phyloP scores from a whole-genome alignment of 2,329 filamentous ascomycete species.

The Botrytis cinerea region DNA sequence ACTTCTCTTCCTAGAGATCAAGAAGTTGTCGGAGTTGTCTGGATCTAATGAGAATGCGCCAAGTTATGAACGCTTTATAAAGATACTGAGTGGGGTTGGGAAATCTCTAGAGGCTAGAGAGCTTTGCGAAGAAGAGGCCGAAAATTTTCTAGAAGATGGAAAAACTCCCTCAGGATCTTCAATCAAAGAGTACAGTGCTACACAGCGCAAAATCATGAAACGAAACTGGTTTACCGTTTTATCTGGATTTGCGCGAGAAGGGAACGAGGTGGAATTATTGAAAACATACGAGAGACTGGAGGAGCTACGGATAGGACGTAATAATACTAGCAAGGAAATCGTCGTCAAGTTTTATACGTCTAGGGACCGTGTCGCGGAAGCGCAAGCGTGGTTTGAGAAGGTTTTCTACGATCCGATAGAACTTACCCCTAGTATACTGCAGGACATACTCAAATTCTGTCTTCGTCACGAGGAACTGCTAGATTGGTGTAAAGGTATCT shows the following conservation, averaged over 20 bases:
- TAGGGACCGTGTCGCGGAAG: constrained; percentile 58
- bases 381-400: constrained; percentile 67
- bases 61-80: constrained; percentile 12
- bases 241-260: constrained; percentile 62
- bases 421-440: constrained; percentile 42
- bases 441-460: constrained; percentile 61
- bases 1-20: constrained; percentile 32
- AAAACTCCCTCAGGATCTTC: background rate
- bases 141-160: background rate
- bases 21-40: constrained; percentile 15
- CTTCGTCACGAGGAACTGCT: constrained; percentile 55
- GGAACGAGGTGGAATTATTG: constrained; percentile 58
- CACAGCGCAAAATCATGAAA: constrained; percentile 37
- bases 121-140: constrained; percentile 22
- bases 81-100: constrained; percentile 33
- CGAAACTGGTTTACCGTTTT: constrained; percentile 53
- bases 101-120: constrained; percentile 35
- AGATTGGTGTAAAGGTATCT: constrained; percentile 63
- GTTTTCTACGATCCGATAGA: constrained; percentile 27
- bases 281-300: constrained; percentile 56
- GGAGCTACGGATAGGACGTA: constrained; percentile 49
- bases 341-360: constrained; percentile 65
- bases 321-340: constrained; percentile 51
- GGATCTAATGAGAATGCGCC: constrained; percentile 3
- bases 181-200: background rate